Evolutionary conservation across 2,329 filamentous ascomycete species (phyloP).

Genomic region (Fusarium sp.): DNA sequence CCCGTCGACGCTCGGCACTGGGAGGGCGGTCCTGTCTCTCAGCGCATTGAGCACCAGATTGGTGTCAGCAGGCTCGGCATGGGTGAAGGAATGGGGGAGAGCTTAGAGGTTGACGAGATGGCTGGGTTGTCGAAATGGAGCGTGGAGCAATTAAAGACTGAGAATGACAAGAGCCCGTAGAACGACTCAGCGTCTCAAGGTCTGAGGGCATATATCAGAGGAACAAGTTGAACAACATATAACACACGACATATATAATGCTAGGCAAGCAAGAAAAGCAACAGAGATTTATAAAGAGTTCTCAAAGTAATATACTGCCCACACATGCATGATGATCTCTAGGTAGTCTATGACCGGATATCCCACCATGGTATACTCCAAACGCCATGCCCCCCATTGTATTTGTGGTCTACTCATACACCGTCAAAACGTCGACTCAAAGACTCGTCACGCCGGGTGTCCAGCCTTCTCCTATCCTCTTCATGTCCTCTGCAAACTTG

Average conservation of each 20-base stretch:
- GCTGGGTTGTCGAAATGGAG: conserved; percentile 55
- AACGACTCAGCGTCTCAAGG: not conserved
- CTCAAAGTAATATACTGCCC: conserved; percentile 29
- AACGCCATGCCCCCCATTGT: conserved; percentile 42
- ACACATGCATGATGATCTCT: conserved; percentile 28
- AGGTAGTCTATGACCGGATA: conserved; percentile 40
- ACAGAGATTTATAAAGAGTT: conserved; percentile 12
- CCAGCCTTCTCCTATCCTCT: conserved; percentile 88
- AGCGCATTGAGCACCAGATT: conserved; percentile 27
- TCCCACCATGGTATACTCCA: conserved; percentile 42
- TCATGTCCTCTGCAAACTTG: conserved; percentile 84
- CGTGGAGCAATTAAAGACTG: conserved; percentile 49
- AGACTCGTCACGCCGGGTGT: conserved; percentile 75
- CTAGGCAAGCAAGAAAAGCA: conserved; percentile 1
- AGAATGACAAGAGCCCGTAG: conserved; percentile 31
- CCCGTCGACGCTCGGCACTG: conserved; percentile 73
- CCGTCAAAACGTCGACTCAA: conserved; percentile 53
- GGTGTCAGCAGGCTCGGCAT: conserved; percentile 5
- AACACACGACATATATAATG: not conserved
- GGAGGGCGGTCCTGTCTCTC: conserved; percentile 61
- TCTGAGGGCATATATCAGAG: not conserved
- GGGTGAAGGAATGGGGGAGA: conserved; percentile 50
- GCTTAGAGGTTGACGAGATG: conserved; percentile 52
- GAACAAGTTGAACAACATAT: not conserved
- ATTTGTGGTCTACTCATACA: conserved; percentile 33